Evolutionary conservation across 225 moss, liverwort and hornwort species (phyloP), one percentile per base, ranked within the genome.

Genomic region (Pleurozium schreberi): DNA sequence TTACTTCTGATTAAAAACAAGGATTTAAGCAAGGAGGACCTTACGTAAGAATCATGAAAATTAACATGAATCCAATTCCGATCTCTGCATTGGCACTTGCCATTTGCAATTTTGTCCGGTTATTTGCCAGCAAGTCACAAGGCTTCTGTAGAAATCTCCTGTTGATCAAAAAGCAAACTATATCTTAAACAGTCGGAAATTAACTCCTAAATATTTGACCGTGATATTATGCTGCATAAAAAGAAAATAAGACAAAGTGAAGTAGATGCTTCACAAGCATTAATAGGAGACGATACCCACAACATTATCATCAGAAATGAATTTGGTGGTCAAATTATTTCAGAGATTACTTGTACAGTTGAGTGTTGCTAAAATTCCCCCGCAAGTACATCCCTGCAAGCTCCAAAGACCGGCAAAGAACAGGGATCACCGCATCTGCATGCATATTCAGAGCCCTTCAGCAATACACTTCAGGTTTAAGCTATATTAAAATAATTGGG

Each of bases 351-450:
- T 95, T 97, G 92, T 96, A 97, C 66, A 96, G 67, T 88, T 94
- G 87, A 40, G 96, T 93, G 83, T 89, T 96, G 89, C 92, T 94
- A 87, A 96, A 97, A 90, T 96, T 98, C 71, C 81, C 90, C 87
- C 93, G 94, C 91, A 98, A 84, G 75, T 92, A 96, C 75, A 92
- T 89, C 82, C 91, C 97, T 78, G 92, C 92, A 88, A 95, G 94
- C 91, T 98, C 96, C 55, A 98, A 85, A 80, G 98, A 93, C 77
- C 98, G 93, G 90, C 96, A 96, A 76, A 96, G 93, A 64, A 98
- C 91, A 82, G 98, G 98, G 64, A 98, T 66, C 69, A 96, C 97
- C 84, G 98, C 95, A 93, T 95, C 98, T 98, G 93, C 90, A 89
- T 76, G 70, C 88, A 92, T 38, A 75, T 18, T 64, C 76, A 88